Conservation (phyloP, 1,139 yeast genomes). For the Scheffersomyces lignicola region DNA sequence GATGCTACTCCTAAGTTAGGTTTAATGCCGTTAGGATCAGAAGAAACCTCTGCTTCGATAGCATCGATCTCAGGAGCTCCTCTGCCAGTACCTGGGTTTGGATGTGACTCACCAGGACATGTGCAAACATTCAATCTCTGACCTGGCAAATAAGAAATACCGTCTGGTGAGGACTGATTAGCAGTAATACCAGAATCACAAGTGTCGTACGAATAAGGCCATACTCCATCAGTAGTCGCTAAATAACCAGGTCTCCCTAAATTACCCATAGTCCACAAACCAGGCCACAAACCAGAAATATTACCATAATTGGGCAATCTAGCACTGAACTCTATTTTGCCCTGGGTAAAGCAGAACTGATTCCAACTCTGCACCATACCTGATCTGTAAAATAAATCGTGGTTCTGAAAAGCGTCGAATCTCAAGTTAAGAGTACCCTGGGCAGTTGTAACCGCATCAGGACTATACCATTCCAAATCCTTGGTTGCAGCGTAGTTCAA, state of each 20-base stretch:
- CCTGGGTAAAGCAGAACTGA: conserved; percentile 77
- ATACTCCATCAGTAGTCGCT: conserved; percentile 79
- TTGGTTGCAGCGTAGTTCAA: conserved; percentile 76
- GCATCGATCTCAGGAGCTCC: conserved; percentile 92
- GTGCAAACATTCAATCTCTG: conserved; percentile 70
- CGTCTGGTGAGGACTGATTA: conserved; percentile 83
- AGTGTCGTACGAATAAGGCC: conserved; percentile 83
- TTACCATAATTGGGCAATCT: conserved; percentile 70
- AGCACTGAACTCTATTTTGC: conserved; percentile 67
- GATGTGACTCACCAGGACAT: conserved; percentile 76
- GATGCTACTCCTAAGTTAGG: conserved; percentile 65
- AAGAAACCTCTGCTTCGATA: conserved; percentile 69
- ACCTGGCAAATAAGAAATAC: conserved; percentile 76
- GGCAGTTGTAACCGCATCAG: conserved; percentile 72
- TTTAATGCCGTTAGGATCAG: conserved; percentile 20
- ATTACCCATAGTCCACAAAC: conserved; percentile 86
- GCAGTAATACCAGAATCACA: conserved; percentile 91
- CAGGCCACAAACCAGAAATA: conserved; percentile 84
- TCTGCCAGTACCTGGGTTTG: conserved; percentile 75
- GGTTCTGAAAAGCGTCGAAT: conserved; percentile 73
- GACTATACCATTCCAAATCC: conserved; percentile 87
- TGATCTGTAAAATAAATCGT: conserved; percentile 71
- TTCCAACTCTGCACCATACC: conserved; percentile 91
- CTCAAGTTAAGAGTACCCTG: conserved; percentile 66
- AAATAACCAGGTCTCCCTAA: conserved; percentile 80